phyloP scores from a whole-genome alignment of 192 early-diverging fungal species.

The Diversispora epigaea region DNA sequence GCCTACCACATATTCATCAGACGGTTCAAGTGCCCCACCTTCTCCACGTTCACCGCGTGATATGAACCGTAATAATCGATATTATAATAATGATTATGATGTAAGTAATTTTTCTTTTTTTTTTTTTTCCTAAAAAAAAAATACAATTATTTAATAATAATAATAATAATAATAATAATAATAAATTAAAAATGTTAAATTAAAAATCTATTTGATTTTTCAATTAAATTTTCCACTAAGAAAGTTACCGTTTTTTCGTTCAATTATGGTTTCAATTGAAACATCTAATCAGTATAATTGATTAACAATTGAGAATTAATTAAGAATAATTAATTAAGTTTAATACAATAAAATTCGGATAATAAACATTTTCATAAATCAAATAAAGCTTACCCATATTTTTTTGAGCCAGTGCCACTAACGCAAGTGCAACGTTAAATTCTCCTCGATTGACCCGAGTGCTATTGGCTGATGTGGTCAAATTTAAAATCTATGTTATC shows the following conservation, averaged over 20 bases:
- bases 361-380: not conserved
- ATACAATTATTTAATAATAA: not conserved
- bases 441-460: conserved; percentile 58
- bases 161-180: too few species aligned
- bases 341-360: not conserved
- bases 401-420: conserved; percentile 74
- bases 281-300: conserved; percentile 39
- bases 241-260: conserved; percentile 59
- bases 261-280: conserved; percentile 64
- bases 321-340: not conserved
- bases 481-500: conserved; percentile 47
- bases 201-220: not conserved
- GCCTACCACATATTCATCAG: conserved; percentile 9
- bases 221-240: not conserved
- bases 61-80: not conserved
- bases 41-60: conserved; percentile 27
- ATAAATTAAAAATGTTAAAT: not conserved
- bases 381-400: conserved; percentile 58
- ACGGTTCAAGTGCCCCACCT: conserved; percentile 25
- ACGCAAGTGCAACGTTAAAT: conserved; percentile 70
- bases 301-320: not conserved
- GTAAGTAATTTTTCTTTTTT: not conserved
- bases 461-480: conserved; percentile 47
- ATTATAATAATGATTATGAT: conserved; percentile 21
- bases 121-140: not conserved